Evolutionary conservation across 345 rosid genomes (phyloP), one percentile per base, ranked within the genome.

Genomic region (Zanthoxylum bungeanum): DNA sequence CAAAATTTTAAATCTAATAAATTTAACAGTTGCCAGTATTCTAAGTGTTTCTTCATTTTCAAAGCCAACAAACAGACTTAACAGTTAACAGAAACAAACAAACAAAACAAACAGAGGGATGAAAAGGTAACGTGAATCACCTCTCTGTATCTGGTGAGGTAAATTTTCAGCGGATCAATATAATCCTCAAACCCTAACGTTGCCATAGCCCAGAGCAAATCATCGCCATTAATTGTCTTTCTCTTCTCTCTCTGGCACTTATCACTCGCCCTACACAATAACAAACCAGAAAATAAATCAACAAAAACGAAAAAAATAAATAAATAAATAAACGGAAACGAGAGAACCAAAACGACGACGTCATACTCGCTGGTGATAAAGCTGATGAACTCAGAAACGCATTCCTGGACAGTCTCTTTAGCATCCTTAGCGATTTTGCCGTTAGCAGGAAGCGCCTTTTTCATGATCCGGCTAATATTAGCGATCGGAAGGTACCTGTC

Each of bases 161-260:
- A 92, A 74, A 80, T 47, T 83, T 92, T 94, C 7, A 94, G 85
- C 3, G 98, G 98, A 37, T 94, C 98, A 30, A 92, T 92, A 77
- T 92, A 94, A 69, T 92, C 98, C 87, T 92, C 98, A 80, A 94
- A 94, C 64, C 98, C 98, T 83, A 94, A 82, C 28, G 97, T 94
- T 0, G 98, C 92, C 95, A 94, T 92, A 34, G 97, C 97, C 97
- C 98, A 94, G 33, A 94, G 89, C 78, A 94, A 85, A 82, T 94
- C 98, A 67, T 94, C 98, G 53, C 97, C 98, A 42, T 94, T 94
- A 65, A 94, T 85, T 53, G 97, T 92, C 89, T 92, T 94, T 84
- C 98, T 81, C 87, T 94, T 92, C 87, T 94, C 98, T 73, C 87
- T 89, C 91, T 92, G 98, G 39, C 98, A 94, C 85, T 92, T 94